phyloP scores from a whole-genome alignment of 2,329 filamentous ascomycete genomes.

The Lasiodiplodia sp. region DNA sequence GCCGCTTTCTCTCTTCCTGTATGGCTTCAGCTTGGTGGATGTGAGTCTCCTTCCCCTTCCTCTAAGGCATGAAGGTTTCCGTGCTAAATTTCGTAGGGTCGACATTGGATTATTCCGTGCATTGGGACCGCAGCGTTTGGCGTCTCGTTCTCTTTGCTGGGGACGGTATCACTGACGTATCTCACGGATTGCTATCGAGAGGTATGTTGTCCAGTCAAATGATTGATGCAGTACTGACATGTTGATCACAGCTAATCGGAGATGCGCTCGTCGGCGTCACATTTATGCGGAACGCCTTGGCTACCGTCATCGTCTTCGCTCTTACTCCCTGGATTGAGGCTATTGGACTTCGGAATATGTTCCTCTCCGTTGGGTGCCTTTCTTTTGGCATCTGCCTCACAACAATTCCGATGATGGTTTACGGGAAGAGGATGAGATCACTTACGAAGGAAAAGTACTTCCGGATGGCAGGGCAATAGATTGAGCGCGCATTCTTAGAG shows the following conservation, averaged over 20 bases:
- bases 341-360: constrained; percentile 52
- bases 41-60: constrained; percentile 26
- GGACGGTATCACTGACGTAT: constrained; percentile 48
- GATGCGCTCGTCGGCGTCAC: constrained; percentile 56
- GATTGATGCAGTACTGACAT: not conserved
- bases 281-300: constrained; percentile 54
- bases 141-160: constrained; percentile 39
- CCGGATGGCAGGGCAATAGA: not conserved
- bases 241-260: constrained; percentile 50
- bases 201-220: not conserved
- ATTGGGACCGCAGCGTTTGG: constrained; percentile 49
- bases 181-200: constrained; percentile 46
- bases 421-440: constrained; percentile 3
- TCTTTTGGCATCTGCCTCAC: constrained; percentile 41
- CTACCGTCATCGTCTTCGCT: constrained; percentile 55
- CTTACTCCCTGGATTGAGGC: constrained; percentile 52
- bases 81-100: constrained; percentile 39
- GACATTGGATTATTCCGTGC: constrained; percentile 40
- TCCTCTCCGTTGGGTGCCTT: constrained; percentile 46
- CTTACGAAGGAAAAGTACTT: not conserved
- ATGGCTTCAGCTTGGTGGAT: constrained; percentile 44
- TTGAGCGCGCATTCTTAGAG: not conserved
- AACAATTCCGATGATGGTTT: constrained; percentile 6
- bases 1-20: constrained; percentile 48
- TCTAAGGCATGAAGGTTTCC: no score